Evolutionary conservation across 2,329 filamentous ascomycete genomes (phyloP).

Genomic region (Diplocarpon mali): DNA sequence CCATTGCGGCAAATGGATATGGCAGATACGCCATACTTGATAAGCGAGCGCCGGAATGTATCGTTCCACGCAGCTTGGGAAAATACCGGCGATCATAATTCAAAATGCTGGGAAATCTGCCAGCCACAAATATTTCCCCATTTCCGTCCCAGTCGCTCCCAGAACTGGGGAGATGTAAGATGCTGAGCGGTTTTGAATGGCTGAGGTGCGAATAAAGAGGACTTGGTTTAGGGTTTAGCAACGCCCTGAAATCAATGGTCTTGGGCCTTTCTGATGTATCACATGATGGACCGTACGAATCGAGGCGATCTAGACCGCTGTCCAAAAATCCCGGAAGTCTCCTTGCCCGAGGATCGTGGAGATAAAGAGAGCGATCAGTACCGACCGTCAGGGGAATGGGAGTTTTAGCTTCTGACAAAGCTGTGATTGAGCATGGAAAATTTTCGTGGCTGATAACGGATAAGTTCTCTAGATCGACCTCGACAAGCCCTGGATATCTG

Average conservation of each 20-base stretch:
- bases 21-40: constrained; percentile 62
- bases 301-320: constrained; percentile 14
- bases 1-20: constrained; percentile 52
- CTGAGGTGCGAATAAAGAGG: constrained; percentile 60
- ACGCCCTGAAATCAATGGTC: constrained; percentile 19
- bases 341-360: constrained; percentile 60
- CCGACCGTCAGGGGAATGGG: constrained; percentile 71
- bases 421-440: constrained; percentile 76
- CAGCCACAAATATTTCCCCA: constrained; percentile 77
- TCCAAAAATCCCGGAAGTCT: constrained; percentile 20
- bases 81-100: constrained; percentile 85
- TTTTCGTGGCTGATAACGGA: constrained; percentile 55
- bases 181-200: constrained; percentile 71
- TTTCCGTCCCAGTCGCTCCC: constrained; percentile 32
- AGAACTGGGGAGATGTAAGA: constrained; percentile 60
- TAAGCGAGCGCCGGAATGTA: constrained; percentile 74
- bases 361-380: constrained; percentile 68
- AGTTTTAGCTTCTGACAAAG: constrained; percentile 59
- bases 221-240: constrained; percentile 36
- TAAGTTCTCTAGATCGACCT: constrained; percentile 70
- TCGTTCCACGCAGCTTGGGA: constrained; percentile 62
- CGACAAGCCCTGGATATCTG: constrained; percentile 46
- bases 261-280: constrained; percentile 11
- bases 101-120: constrained; percentile 78
- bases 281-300: constrained; percentile 18